Evolutionary conservation across 2,329 filamentous ascomycete species (phyloP).

Genomic region (Mollisiaceae sp.): DNA sequence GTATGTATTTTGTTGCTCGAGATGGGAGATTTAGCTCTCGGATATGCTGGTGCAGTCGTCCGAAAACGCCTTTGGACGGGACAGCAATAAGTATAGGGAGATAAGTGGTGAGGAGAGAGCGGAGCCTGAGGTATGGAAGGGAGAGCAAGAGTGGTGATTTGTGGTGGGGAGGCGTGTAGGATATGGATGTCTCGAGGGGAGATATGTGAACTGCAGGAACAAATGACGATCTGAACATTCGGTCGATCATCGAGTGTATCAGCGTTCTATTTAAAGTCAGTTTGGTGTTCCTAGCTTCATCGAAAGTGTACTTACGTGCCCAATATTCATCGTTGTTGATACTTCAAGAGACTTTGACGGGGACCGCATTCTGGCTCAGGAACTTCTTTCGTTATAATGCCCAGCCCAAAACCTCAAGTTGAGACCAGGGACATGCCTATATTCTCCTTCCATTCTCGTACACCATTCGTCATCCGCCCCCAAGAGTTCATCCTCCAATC

Average conservation of each 20-base stretch:
- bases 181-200: constrained; percentile 13
- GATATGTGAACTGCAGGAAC: constrained; percentile 19
- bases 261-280: neutral
- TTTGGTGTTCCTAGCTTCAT: neutral
- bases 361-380: neutral
- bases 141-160: neutral
- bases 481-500: constrained; percentile 8
- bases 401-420: no score
- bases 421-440: neutral
- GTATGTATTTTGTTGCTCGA: neutral
- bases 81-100: neutral
- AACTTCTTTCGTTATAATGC: neutral
- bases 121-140: neutral
- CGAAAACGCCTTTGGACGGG: neutral
- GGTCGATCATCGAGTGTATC: neutral
- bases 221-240: constrained; percentile 21
- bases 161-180: constrained; percentile 5
- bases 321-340: neutral
- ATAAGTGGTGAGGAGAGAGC: neutral
- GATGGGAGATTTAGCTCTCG: neutral
- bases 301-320: neutral
- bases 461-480: neutral
- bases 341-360: neutral
- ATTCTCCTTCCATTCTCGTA: neutral
- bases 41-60: neutral